These are phyloP conservation scores for Aspergillus ellipticus DNA, from an alignment of 495 filamentous ascomycete genomes.

Conservation along the genomic window DNA sequence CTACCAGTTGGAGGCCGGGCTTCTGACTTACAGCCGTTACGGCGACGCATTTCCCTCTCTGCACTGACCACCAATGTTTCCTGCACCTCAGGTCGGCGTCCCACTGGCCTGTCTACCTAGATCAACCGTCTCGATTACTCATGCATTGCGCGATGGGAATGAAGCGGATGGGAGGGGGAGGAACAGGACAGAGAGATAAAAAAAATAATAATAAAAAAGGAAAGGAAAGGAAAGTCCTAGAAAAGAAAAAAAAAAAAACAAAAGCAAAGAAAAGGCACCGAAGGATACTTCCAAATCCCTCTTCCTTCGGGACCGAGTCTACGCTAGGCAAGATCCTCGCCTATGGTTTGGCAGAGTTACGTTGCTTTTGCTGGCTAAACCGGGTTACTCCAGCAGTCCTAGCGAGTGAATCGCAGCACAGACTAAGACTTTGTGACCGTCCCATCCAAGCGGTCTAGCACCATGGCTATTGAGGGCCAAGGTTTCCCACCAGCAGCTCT, in stretches of 20 bases:
- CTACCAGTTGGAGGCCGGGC: not conserved
- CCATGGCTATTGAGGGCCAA: not conserved
- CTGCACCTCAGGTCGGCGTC: not conserved
- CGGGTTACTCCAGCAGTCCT: conserved; percentile 3
- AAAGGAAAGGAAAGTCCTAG: not conserved
- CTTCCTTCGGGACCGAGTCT: not conserved
- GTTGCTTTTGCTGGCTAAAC: conserved; percentile 1
- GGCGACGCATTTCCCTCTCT: not conserved
- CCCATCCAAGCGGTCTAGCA: not conserved
- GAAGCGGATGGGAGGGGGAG: no score
- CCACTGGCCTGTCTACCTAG: not conserved
- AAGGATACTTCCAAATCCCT: conserved; percentile 5
- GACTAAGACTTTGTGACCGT: not conserved
- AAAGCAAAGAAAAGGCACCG: not conserved
- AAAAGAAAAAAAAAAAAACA: not conserved
- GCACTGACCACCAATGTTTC: not conserved
- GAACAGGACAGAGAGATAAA: not conserved
- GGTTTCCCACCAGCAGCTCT: not conserved
- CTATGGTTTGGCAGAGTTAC: not conserved
- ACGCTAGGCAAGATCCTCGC: conserved; percentile 3
- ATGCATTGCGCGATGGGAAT: not conserved
- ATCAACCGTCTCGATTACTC: not conserved
- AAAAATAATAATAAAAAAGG: not conserved
- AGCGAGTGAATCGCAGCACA: not conserved
- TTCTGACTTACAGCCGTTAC: conserved; percentile 1